Evolutionary conservation across 2,329 filamentous ascomycete genomes (phyloP).

Genomic region (Fonsecaea multimorphosa): DNA sequence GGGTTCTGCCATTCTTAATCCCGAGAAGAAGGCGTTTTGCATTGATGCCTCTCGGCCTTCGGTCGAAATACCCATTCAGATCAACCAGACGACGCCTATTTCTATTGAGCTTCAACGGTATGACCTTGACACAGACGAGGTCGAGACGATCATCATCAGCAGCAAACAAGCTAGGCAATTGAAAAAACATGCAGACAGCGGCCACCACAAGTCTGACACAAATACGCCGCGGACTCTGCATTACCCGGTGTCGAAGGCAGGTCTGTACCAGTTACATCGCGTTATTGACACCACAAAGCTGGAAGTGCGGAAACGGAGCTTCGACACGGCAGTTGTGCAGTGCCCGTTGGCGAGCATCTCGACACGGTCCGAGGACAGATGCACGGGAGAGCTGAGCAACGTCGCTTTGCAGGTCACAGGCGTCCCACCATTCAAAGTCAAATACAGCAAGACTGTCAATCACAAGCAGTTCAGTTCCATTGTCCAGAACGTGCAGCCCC

Average conservation of each 20-base stretch:
- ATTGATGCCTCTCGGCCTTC: constrained; percentile 68
- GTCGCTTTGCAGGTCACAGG: constrained; percentile 82
- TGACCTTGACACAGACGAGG: constrained; percentile 79
- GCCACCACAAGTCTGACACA: constrained; percentile 54
- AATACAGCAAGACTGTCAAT: constrained; percentile 88
- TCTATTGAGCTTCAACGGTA: constrained; percentile 86
- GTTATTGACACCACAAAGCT: constrained; percentile 94
- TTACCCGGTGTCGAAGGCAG: constrained; percentile 80
- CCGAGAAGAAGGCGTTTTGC: constrained; percentile 79
- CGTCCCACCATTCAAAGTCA: constrained; percentile 87
- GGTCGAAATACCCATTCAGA: constrained; percentile 78
- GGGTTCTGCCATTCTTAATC: constrained; percentile 90
- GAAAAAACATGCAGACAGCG: constrained; percentile 71
- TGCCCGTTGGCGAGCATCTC: constrained; percentile 82
- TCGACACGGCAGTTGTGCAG: constrained; percentile 81
- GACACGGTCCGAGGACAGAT: constrained; percentile 69
- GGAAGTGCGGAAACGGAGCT: constrained; percentile 77
- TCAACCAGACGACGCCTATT: constrained; percentile 91
- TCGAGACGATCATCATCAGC: constrained; percentile 79
- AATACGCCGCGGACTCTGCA: constrained; percentile 70
- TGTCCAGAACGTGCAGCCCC: constrained; percentile 91
- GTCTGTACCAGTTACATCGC: constrained; percentile 81
- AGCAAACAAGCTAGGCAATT: constrained; percentile 76
- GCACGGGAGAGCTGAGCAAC: constrained; percentile 85
- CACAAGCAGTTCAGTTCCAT: constrained; percentile 81